A percentile compares a stretch with the other conserved stretches of the same genome.
Conservation (phyloP, 768 basidiomycete genomes). For the Amanita phalloides region DNA sequence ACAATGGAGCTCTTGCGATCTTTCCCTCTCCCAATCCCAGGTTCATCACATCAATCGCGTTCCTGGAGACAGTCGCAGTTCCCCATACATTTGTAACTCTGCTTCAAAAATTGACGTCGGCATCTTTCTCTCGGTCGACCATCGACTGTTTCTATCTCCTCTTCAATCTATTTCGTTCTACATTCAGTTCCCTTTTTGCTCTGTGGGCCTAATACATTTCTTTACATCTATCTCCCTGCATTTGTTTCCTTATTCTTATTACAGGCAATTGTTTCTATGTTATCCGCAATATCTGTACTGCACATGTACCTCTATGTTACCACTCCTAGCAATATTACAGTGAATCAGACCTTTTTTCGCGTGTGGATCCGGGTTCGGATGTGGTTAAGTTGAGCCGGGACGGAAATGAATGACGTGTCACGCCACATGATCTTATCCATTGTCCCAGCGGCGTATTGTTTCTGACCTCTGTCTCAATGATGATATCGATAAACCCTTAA, state of each 20-base stretch:
- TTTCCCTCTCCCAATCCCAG: constrained; percentile 35
- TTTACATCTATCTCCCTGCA: not conserved
- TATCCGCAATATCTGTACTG: constrained; percentile 1
- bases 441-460: not conserved
- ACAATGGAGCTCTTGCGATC: constrained; percentile 34
- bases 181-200: not conserved
- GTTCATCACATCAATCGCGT: constrained; percentile 12
- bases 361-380: not conserved
- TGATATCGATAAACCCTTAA: too few relatives aligned
- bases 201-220: not conserved
- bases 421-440: not conserved
- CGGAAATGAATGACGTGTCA: not conserved
- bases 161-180: not conserved
- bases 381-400: not conserved
- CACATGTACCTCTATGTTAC: not conserved
- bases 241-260: not conserved
- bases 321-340: not conserved
- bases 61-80: constrained; percentile 11
- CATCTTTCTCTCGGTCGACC: not conserved
- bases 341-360: not conserved
- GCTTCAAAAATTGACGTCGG: not conserved
- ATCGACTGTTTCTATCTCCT: not conserved
- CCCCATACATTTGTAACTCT: constrained; percentile 7
- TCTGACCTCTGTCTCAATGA: too few relatives aligned
- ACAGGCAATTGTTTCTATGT: not conserved